Percentiles rank a stretch among this genome's conserved stretches.
Evolutionary conservation across 1,284 basidiomycete genomes (phyloP).

Genomic region (Ganoderma boninense): DNA sequence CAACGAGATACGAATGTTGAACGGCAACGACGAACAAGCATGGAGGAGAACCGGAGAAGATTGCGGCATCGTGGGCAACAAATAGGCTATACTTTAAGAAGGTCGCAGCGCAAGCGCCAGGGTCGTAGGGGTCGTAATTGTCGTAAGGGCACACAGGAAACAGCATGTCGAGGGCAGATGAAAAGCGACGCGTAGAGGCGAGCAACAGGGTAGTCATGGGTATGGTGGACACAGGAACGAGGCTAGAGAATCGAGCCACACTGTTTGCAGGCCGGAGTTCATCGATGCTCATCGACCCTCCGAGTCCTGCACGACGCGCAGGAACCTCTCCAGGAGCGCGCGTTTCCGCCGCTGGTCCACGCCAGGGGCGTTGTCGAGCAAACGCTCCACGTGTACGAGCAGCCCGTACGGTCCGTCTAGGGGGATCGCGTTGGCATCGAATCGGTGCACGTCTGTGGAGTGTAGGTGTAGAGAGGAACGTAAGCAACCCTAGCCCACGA

Average conservation of each 20-base stretch:
- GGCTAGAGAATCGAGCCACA: background rate
- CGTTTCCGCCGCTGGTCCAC: conserved; percentile 56
- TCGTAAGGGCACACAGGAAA: conserved; percentile 12
- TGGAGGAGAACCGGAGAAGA: conserved; percentile 8
- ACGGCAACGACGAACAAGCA: conserved; percentile 4
- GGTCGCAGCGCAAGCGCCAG: conserved; percentile 4
- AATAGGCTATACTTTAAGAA: conserved; percentile 32
- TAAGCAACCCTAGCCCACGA: conserved; percentile 19
- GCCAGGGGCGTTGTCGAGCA: conserved; percentile 58
- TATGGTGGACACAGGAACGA: conserved; percentile 14
- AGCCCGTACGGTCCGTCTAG: conserved; percentile 77
- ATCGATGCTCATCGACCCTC: conserved; percentile 61
- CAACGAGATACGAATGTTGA: background rate
- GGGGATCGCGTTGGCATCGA: conserved; percentile 76
- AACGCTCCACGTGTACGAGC: conserved; percentile 63
- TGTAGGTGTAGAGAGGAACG: background rate
- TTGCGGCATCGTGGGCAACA: conserved; percentile 17
- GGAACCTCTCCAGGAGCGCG: conserved; percentile 65
- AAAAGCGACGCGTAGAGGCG: conserved; percentile 23
- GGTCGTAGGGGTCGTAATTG: conserved; percentile 19
- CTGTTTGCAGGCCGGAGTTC: conserved; percentile 29
- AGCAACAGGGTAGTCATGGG: conserved; percentile 5
- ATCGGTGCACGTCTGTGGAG: conserved; percentile 53
- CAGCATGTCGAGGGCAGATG: conserved; percentile 24
- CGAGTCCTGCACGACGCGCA: conserved; percentile 61